A percentile compares a stretch with the other conserved stretches of the same genome.
These are phyloP conservation scores for Penicillium lagena DNA, from an alignment of 495 filamentous ascomycete genomes.

Conservation along the genomic window DNA sequence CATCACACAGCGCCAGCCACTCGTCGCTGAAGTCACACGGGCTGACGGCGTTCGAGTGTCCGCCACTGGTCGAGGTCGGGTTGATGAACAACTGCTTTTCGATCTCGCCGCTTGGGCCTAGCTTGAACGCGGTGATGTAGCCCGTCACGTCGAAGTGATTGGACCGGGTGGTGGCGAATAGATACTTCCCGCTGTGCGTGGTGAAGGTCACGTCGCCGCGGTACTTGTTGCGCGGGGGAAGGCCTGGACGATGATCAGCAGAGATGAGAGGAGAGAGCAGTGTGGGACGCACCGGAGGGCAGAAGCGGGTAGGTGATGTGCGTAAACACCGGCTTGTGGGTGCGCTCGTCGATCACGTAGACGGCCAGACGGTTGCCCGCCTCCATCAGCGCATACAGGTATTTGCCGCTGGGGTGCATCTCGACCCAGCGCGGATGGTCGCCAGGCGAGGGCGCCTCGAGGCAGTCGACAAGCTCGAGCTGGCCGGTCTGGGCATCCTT, in stretches of 20 bases:
- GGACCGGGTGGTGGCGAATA: slow-evolving; percentile 75
- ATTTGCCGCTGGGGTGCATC: slow-evolving; percentile 66
- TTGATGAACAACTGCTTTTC: slow-evolving; percentile 72
- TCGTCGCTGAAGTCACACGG: slow-evolving; percentile 78
- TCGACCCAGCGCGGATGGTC: slow-evolving; percentile 85
- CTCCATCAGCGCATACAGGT: slow-evolving; percentile 82
- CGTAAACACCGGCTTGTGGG: slow-evolving; percentile 76
- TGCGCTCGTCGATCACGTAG: slow-evolving; percentile 70
- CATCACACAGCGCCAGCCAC: slow-evolving; percentile 78
- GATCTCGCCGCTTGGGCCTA: slow-evolving; percentile 63
- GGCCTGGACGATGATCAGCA: slow-evolving; percentile 34
- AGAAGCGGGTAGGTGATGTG: slow-evolving; percentile 70
- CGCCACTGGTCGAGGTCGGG: slow-evolving; percentile 77
- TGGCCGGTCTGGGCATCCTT: slow-evolving; percentile 58
- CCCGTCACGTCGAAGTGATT: slow-evolving; percentile 70
- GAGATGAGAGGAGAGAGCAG: slow-evolving; percentile 54
- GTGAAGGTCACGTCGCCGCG: slow-evolving; percentile 72
- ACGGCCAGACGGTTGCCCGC: slow-evolving; percentile 72
- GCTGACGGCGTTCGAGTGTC: slow-evolving; percentile 76
- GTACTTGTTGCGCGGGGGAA: slow-evolving; percentile 48
- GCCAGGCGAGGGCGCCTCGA: slow-evolving; percentile 60
- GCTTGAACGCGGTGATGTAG: slow-evolving; percentile 71
- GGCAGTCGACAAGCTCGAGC: slow-evolving; percentile 58
- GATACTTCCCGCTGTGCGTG: slow-evolving; percentile 57
- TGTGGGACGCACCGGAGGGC: slow-evolving; percentile 49